Evolutionary conservation across 1,284 basidiomycete species (phyloP), one percentile per base, ranked within the genome.

Genomic region (Macrocystidia cucumis): DNA sequence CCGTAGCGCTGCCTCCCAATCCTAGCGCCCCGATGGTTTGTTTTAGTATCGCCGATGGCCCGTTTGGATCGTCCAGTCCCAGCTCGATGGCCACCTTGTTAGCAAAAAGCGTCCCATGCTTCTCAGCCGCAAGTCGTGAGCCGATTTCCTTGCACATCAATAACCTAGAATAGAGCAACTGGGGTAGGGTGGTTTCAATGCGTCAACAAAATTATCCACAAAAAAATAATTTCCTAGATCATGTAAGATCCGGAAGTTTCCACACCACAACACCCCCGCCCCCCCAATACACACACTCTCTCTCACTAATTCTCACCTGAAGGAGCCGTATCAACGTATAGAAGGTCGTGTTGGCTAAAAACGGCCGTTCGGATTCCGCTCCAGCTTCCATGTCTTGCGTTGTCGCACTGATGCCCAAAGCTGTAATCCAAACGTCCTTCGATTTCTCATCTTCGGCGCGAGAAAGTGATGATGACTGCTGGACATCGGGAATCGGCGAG

Each of bases 311-410:
- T 56, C 76, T 48, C 48, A 91, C 91, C 76, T 95, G 89, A 23
- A 96, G 57, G 35, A 97, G 64, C 32, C 95, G 80, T 47, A 97
- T 56, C 41, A 97, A 62, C 12, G 89, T 85, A 63, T 97, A 98
- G 56, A 92, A 90, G 27, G 90, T 85, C 40, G 89, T 91, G 62
- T 97, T 95, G 47, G 79, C 78, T 60, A 96, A 98, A 62, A 98
- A 91, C 22, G 81, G 79, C 29, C 70, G 57, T 33, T 59, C 59
- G 32, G 48, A 44, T 35, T 56, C 56, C 11, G 52, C 32, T 26
- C 44, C 46, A 35, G 42, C 43, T 26, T 48, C 49, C 24, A 48
- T 41, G n/a, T 44, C 54, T 28, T 55, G 55, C 31, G 60, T 49
- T 31, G 45, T 40, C 42, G 50, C 28, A 48, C 48, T 41, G 56